Base-by-base conservation (phyloP, 2,329 filamentous ascomycete genomes). In the Diplodia scrobiculata region DNA sequence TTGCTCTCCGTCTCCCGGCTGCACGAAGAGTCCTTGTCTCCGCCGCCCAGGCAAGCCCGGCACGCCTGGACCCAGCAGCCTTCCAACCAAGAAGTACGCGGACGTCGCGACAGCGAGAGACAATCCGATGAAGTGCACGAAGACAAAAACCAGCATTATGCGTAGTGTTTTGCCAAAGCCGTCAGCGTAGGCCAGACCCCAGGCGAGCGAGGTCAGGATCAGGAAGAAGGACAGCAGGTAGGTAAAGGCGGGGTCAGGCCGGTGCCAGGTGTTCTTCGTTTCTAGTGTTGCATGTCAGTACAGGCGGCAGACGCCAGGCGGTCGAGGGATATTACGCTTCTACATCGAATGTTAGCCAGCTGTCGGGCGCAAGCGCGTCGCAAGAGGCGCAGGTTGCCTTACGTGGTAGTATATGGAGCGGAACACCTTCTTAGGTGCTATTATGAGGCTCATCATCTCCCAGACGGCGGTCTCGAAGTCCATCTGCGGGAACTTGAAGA, bases 401-500 rank as follows among this genome's bases (percentile, higher is more conserved):
- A 88, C 86, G 77, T 89, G 87, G 72, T 89, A 89, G 76, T 89
- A 89, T 76, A 89, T 89, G 52, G 86, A 87, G 68, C 87, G 81
- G 75, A 90, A 90, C 60, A 90, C 87, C 74, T 89, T 89, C 79
- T 89, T 89, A 0, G 87, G 87, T 36, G 87, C 85, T 73, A 89
- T 86, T 69, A 90, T 81, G 63, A 90, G 79, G 71, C 84, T 86
- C 68, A 86, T 88, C 84, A 90, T 89, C 76, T 90, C 87, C 87
- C 87, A 90, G 70, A 89, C 84, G 21, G 87, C 87, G 82, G 89
- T 88, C 74, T 90, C 87, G 74, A 90, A 90, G 79, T 90, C 87
- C 87, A 90, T 89, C 71, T 89, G 87, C 11, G 87, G 87, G 73
- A 89, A 89, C 75, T 90, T 90, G 82, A 89, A 89, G 59, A 89